Base-by-base conservation (phyloP, 805 yeast species). In the Metschnikowia sp. region DNA sequence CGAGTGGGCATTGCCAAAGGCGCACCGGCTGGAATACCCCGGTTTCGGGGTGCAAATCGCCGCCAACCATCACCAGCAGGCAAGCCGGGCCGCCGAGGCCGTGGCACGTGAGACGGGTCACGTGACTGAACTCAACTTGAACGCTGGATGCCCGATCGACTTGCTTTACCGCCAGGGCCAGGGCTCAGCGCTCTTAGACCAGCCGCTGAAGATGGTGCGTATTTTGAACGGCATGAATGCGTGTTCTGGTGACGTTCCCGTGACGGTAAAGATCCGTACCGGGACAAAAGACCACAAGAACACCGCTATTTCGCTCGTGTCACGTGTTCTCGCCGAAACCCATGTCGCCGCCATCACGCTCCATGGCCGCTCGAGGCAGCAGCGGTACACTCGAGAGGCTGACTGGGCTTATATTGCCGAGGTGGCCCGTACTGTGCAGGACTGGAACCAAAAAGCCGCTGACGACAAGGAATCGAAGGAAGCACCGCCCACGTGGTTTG, bases 111-210 rank as follows among this genome's bases (percentile, higher is more conserved):
- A 79, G 43, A 77, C 86, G 19, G 71, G 82, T 11, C 64, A 76
- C 48, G 80, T 86, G n/a, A 78, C 85, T 30, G 98, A 94, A 61
- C 72, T 94, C 54, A 94, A 94, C 63, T 77, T 94, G 59, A 94
- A 94, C 68, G 86, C 96, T 62, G 99, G 99, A 2, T 94, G 99
- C 66, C 99, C 99, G 12, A 94, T 94, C 56, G 99, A 95, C 63
- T 75, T 94, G 57, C 73, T 94, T n/a, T 94, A 84, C 66, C 81
- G 92, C 56, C 89, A 87, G 62, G 99, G 99, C 36, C 95, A 96
- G 52, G 99, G 99, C 2, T 83, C 95, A 33, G 98, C 96, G 0
- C 76, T 94, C 45, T 70, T 94, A 75, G 97, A 90, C 53, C 89
- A 87, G 58, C 95, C 96, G 9, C 84, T 95, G 3, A 81, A 88